Percentiles rank a stretch among this genome's conserved stretches.
phyloP scores from a whole-genome alignment of 78 protist species.

The Chrysochromulina parva region DNA sequence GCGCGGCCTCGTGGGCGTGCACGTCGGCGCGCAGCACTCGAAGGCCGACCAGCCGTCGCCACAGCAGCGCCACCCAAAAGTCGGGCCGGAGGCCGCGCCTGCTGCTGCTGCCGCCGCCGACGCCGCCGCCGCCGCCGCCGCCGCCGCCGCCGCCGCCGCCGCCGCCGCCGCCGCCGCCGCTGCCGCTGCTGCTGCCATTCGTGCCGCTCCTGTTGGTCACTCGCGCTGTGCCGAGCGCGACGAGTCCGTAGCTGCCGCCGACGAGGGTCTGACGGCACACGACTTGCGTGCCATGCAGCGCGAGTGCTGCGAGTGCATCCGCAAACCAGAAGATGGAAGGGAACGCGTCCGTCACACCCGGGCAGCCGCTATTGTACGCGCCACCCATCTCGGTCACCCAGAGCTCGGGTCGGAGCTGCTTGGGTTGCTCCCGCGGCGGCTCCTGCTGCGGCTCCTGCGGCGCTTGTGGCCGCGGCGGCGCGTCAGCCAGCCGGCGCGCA shows the following conservation, averaged over 20 bases:
- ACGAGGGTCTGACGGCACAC: conserved; percentile 27
- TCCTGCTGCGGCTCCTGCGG: neutral
- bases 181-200: too few species aligned
- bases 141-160: too few species aligned
- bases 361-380: conserved; percentile 19
- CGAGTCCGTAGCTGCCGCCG: conserved; percentile 15
- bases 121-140: too few species aligned
- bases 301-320: neutral
- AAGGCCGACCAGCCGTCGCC: too few species aligned
- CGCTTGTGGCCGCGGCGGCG: neutral
- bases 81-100: too few species aligned
- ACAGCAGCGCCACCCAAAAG: too few species aligned
- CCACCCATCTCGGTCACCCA: conserved; percentile 27
- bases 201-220: too few species aligned
- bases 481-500: neutral
- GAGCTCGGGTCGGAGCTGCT: neutral
- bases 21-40: too few species aligned
- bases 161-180: too few species aligned
- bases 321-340: neutral
- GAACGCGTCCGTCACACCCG: neutral
- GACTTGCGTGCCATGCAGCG: neutral
- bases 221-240: neutral
- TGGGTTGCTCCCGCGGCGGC: neutral
- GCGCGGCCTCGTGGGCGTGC: too few species aligned
- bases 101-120: too few species aligned